Conservation (phyloP, 2,329 filamentous ascomycete species). For the Colletotrichum truncatum region DNA sequence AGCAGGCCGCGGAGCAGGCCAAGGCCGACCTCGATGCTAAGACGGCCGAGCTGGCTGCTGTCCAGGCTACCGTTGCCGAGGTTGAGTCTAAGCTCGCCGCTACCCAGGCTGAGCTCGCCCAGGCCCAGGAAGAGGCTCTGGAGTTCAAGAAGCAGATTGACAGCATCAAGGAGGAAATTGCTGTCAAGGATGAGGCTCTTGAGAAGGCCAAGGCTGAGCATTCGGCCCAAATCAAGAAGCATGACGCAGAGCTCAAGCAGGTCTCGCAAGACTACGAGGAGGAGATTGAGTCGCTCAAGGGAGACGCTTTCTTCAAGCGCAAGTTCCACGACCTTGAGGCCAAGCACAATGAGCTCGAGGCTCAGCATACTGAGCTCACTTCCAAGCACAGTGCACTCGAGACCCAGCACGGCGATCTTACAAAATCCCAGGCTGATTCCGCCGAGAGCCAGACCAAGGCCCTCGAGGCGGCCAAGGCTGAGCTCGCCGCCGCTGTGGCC, state of each 20-base stretch:
- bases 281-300: slow-evolving; percentile 71
- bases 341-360: slow-evolving; percentile 61
- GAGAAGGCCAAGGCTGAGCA: slow-evolving; percentile 60
- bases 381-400: slow-evolving; percentile 42
- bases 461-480: slow-evolving; percentile 52
- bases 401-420: slow-evolving; percentile 44
- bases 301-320: slow-evolving; percentile 71
- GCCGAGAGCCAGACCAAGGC: slow-evolving; percentile 50
- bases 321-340: slow-evolving; percentile 69
- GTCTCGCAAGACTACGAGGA: slow-evolving; percentile 69
- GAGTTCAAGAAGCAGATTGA: slow-evolving; percentile 59
- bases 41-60: slow-evolving; percentile 46
- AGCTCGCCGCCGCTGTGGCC: slow-evolving; percentile 53
- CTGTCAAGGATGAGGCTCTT: slow-evolving; percentile 58
- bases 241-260: slow-evolving; percentile 66
- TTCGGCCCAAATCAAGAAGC: slow-evolving; percentile 52
- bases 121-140: slow-evolving; percentile 56
- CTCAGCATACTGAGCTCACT: slow-evolving; percentile 41
- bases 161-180: slow-evolving; percentile 54
- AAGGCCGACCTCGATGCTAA: slow-evolving; percentile 55
- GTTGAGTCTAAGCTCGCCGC: slow-evolving; percentile 57
- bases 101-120: slow-evolving; percentile 51
- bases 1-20: slow-evolving; percentile 53
- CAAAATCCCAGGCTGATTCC: slow-evolving; percentile 42
- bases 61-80: slow-evolving; percentile 50